Percentiles rank a stretch among this genome's conserved stretches.
phyloP scores from a whole-genome alignment of 257 asterid species.

The Salvia hispanica region DNA sequence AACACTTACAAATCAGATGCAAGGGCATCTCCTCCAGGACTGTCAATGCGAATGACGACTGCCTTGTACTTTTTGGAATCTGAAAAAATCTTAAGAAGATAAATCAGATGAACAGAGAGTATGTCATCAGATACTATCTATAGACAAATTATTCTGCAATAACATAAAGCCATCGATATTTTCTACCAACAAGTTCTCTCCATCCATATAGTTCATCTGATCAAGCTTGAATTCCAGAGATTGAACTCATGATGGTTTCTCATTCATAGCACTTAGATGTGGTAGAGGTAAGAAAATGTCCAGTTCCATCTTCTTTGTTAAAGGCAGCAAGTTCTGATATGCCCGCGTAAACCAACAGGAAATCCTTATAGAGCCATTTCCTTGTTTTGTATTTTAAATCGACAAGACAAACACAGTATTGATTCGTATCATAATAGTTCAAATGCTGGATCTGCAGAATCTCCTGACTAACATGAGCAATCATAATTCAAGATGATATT shows the following conservation, averaged over 20 bases:
- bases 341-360: too few relatives aligned
- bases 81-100: conserved; percentile 37
- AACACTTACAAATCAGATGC: conserved; percentile 96
- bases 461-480: conserved; percentile 10
- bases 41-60: conserved; percentile 86
- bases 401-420: background rate
- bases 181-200: conserved; percentile 12
- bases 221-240: background rate
- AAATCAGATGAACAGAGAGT: conserved; percentile 15
- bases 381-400: background rate
- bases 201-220: conserved; percentile 1
- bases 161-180: background rate
- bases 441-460: conserved; percentile 4
- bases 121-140: conserved; percentile 17
- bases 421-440: background rate
- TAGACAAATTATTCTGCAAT: background rate
- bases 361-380: too few relatives aligned
- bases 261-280: background rate
- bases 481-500: background rate
- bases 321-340: too few relatives aligned
- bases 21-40: conserved; percentile 99
- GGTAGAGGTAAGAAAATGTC: background rate
- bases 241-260: background rate
- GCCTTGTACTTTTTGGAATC: conserved; percentile 91
- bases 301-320: background rate